A percentile compares a stretch with the other conserved stretches of the same genome.
phyloP scores from a whole-genome alignment of 345 rosid genomes.

The Salix koriyanagi region DNA sequence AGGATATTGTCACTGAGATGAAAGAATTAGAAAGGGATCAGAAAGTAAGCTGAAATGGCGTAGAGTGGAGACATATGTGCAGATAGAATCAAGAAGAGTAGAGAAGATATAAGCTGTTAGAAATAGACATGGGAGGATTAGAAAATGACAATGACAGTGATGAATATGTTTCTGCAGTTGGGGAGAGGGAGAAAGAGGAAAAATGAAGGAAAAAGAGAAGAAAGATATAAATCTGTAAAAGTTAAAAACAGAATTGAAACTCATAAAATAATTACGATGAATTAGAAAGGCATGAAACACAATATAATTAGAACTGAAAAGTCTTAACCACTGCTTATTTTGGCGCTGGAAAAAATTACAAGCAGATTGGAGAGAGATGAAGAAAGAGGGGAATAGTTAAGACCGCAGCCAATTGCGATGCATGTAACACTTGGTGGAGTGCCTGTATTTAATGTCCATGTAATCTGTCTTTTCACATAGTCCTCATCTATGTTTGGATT shows the following conservation, averaged over 20 bases:
- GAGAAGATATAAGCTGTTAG: no score
- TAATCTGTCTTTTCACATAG: not conserved
- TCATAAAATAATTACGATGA: not conserved
- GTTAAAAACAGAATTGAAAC: not conserved
- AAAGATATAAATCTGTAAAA: not conserved
- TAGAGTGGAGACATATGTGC: not conserved
- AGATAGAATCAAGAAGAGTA: not conserved
- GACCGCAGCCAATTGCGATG: not conserved
- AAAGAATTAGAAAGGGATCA: not conserved
- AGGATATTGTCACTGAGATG: not conserved
- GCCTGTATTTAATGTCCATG: not conserved
- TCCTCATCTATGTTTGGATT: not conserved
- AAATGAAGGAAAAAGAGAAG: not conserved
- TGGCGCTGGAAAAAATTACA: not conserved
- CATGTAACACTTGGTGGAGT: not conserved
- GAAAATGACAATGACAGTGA: not conserved
- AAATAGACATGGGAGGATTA: no score
- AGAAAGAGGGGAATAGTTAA: not conserved
- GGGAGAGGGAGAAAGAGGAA: not conserved
- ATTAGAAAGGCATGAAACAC: not conserved
- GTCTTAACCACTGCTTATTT: not conserved
- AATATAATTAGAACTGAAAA: not conserved
- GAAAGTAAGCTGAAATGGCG: not conserved
- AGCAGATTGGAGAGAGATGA: not conserved
- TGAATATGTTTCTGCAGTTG: not conserved